Percentiles rank a stretch among this genome's conserved stretches.
Evolutionary conservation across 345 rosid species (phyloP).

Genomic region (Cardamine occulta): DNA sequence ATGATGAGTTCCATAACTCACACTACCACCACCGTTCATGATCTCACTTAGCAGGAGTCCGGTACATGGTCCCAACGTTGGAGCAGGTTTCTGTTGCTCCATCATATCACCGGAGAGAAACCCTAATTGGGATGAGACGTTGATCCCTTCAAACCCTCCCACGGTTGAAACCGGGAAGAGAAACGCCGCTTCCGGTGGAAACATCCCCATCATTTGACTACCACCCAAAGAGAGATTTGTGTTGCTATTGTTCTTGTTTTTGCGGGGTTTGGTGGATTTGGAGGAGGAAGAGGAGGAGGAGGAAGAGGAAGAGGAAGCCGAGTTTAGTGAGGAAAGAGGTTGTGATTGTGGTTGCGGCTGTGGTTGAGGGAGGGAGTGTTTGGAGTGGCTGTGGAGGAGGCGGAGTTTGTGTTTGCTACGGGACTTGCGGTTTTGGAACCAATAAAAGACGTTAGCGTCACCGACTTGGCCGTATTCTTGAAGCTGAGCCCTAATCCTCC

Average conservation of each 20-base stretch:
- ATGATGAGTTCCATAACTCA: slow-evolving; percentile 33
- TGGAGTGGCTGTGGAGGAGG: slow-evolving; percentile 66
- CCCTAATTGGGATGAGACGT: slow-evolving; percentile 43
- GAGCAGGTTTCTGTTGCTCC: slow-evolving; percentile 36
- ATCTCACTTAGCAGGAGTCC: slow-evolving; percentile 62
- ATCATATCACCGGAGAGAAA: slow-evolving; percentile 40
- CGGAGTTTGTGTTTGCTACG: slow-evolving; percentile 94
- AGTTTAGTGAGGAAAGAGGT: slow-evolving; percentile 9
- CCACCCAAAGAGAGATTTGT: slow-evolving; percentile 43
- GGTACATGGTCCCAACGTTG: slow-evolving; percentile 56
- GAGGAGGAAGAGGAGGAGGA: slow-evolving; percentile 79
- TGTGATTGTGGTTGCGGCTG: slow-evolving; percentile 36
- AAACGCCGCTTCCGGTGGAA: slow-evolving; percentile 53
- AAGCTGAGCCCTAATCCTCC: slow-evolving; percentile 85
- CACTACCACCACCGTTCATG: slow-evolving; percentile 47
- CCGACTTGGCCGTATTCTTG: slow-evolving; percentile 99
- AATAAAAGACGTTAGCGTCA: slow-evolving; percentile 95
- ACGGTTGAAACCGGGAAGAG: slow-evolving; percentile 52
- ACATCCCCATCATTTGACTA: slow-evolving; percentile 48
- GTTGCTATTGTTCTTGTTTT: slow-evolving; percentile 48
- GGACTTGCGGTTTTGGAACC: slow-evolving; percentile 99
- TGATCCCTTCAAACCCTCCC: slow-evolving; percentile 42
- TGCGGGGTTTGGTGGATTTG: slow-evolving; percentile 58
- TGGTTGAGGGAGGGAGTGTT: slow-evolving; percentile 40
- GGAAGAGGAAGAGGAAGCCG: slow-evolving; percentile 50